Conservation (phyloP, 1,284 basidiomycete species). For the Irpex lacteus region DNA sequence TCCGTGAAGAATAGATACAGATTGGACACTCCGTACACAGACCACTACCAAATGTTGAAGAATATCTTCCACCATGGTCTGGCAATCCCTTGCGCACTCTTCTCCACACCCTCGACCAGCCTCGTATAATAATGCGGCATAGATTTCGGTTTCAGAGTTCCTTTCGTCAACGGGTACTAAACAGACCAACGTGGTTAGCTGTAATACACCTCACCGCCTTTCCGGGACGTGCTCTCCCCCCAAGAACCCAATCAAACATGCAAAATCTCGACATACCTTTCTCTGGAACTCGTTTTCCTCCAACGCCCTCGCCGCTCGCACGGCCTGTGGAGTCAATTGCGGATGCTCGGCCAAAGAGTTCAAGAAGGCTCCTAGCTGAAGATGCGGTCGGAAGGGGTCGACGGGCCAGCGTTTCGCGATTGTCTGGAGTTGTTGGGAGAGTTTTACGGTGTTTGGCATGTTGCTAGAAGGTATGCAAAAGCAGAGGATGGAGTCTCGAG, state of each 20-base stretch:
- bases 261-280: slow-evolving; percentile 41
- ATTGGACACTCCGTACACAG: too few relatives aligned
- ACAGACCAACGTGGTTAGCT: not conserved
- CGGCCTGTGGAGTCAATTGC: slow-evolving; percentile 55
- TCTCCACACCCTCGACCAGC: slow-evolving; percentile 67
- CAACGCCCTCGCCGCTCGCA: slow-evolving; percentile 53
- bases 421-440: slow-evolving; percentile 46
- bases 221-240: not conserved
- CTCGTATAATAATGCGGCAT: slow-evolving; percentile 69
- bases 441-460: slow-evolving; percentile 32
- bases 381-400: slow-evolving; percentile 71
- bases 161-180: slow-evolving; percentile 64
- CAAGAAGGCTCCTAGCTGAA: slow-evolving; percentile 67
- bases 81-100: slow-evolving; percentile 68
- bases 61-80: slow-evolving; percentile 81
- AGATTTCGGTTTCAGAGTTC: slow-evolving; percentile 62
- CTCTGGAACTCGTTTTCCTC: slow-evolving; percentile 51
- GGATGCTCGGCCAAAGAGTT: slow-evolving; percentile 65
- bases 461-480: not conserved
- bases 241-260: not conserved
- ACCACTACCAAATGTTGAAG: slow-evolving; percentile 64
- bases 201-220: too few relatives aligned
- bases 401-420: slow-evolving; percentile 59
- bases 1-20: too few relatives aligned
- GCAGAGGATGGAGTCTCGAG: not conserved